Conservation (phyloP, 2,329 filamentous ascomycete genomes). For the Calonectria honghensis region DNA sequence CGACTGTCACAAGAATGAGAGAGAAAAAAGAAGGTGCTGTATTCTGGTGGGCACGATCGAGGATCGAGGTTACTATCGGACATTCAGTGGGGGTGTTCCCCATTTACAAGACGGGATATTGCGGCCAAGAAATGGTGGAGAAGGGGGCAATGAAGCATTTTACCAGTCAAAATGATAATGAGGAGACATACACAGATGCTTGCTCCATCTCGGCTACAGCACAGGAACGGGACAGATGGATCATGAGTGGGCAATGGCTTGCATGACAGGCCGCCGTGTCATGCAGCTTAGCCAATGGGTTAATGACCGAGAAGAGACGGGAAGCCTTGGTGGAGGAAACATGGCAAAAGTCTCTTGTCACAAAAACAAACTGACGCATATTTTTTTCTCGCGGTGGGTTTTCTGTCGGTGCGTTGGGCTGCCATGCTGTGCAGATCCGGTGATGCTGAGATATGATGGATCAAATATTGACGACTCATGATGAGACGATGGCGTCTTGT, state of each 20-base stretch:
- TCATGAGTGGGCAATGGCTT: constrained; percentile 27
- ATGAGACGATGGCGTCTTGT: background rate
- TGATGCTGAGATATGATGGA: constrained; percentile 4
- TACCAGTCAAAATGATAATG: background rate
- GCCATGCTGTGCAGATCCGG: background rate
- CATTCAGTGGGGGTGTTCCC: constrained; percentile 11
- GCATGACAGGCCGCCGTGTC: constrained; percentile 18
- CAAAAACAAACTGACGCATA: constrained; percentile 9
- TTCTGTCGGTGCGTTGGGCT: background rate
- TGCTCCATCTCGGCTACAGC: constrained; percentile 31
- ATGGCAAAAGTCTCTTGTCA: background rate
- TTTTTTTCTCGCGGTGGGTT: background rate
- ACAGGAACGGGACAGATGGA: constrained; percentile 10
- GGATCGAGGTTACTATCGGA: constrained; percentile 5
- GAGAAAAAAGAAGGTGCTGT: background rate
- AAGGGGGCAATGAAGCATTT: background rate
- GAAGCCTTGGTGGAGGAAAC: background rate
- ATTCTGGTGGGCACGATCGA: background rate
- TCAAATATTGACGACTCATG: constrained; percentile 15
- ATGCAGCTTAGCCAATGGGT: constrained; percentile 29
- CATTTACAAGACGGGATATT: constrained; percentile 13
- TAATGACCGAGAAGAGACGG: constrained; percentile 7
- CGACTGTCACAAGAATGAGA: constrained; percentile 5
- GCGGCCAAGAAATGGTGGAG: constrained; percentile 20
- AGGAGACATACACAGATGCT: constrained; percentile 4